These are phyloP conservation scores for Gossypium ekmanianum DNA, from an alignment of 345 rosid genomes.

Conservation along the genomic window DNA sequence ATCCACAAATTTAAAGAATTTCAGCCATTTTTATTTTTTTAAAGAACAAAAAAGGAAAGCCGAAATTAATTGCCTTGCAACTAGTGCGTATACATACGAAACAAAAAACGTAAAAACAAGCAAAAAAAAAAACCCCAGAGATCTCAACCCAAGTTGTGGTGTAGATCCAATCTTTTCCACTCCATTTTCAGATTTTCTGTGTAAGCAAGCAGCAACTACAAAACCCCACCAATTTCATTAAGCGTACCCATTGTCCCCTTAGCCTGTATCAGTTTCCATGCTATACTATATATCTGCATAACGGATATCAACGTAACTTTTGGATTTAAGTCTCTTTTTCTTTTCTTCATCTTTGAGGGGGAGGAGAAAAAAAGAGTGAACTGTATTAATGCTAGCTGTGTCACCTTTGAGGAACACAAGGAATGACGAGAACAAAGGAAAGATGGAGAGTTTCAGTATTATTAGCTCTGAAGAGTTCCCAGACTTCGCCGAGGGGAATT, in stretches of 20 bases:
- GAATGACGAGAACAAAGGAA: constrained; percentile 41
- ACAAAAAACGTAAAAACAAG: constrained; percentile 24
- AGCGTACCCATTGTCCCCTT: constrained; percentile 2
- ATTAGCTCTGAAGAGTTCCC: constrained; percentile 37
- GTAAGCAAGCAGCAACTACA: constrained; percentile 2
- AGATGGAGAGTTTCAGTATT: constrained; percentile 35
- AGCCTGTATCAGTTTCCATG: constrained; percentile 11
- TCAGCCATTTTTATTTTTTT: neutral
- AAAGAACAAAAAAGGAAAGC: too few species aligned
- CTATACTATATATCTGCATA: neutral
- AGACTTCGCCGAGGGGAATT: constrained; percentile 42
- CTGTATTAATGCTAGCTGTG: constrained; percentile 66
- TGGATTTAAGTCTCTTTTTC: neutral
- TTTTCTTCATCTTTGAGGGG: constrained; percentile 2
- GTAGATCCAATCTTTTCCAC: constrained; percentile 29
- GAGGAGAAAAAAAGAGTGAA: neutral
- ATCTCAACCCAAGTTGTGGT: constrained; percentile 49
- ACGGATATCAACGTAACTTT: neutral
- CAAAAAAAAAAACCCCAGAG: constrained; percentile 27
- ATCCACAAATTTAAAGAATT: constrained; percentile 39
- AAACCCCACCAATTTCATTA: constrained; percentile 11
- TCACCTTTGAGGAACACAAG: constrained; percentile 42
- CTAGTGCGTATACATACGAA: neutral
- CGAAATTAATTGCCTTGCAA: neutral
- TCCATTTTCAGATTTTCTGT: constrained; percentile 18